A percentile compares a stretch with the other conserved stretches of the same genome.
Conservation (phyloP, 352 stramenopile species). For the Globisporangium megalacanthum region DNA sequence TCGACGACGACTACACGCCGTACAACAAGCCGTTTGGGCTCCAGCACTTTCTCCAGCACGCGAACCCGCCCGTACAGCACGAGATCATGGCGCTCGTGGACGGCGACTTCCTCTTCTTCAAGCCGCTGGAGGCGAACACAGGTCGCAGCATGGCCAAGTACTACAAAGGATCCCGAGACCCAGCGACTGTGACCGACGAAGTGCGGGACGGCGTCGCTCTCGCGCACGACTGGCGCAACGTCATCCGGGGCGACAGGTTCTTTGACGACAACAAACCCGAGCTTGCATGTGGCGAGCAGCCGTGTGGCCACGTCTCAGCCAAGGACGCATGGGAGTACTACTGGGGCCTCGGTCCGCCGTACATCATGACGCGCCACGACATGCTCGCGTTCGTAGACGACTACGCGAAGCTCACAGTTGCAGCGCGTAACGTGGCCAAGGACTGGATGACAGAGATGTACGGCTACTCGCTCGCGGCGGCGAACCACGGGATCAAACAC, state of each 20-base stretch:
- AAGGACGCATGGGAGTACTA: constrained; percentile 38
- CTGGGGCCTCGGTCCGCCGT: constrained; percentile 38
- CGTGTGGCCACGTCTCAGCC: constrained; percentile 24
- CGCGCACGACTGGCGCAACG: constrained; percentile 37
- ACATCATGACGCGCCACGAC: constrained; percentile 36
- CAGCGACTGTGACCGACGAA: constrained; percentile 26
- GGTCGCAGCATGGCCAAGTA: constrained; percentile 32
- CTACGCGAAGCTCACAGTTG: constrained; percentile 15
- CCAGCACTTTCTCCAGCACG: constrained; percentile 20
- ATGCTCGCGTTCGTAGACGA: constrained; percentile 17
- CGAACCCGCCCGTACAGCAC: constrained; percentile 18
- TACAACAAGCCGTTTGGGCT: constrained; percentile 26
- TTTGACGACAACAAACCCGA: constrained; percentile 18
- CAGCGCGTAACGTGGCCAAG: constrained; percentile 5
- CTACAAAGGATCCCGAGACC: constrained; percentile 27
- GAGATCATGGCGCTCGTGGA: constrained; percentile 21
- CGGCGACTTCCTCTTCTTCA: constrained; percentile 13
- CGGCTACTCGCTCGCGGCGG: constrained; percentile 35
- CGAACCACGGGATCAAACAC: constrained; percentile 50
- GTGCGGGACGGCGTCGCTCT: constrained; percentile 34
- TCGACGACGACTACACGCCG: constrained; percentile 18
- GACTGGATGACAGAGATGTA: constrained; percentile 64
- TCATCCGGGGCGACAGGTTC: constrained; percentile 30
- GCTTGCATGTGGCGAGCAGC: constrained; percentile 27
- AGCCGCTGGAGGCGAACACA: constrained; percentile 28